Percentiles rank a stretch among this genome's conserved stretches.
These are phyloP conservation scores for Heracleum sosnowskyi DNA, from an alignment of 129 eudicot genomes.

Conservation along the genomic window DNA sequence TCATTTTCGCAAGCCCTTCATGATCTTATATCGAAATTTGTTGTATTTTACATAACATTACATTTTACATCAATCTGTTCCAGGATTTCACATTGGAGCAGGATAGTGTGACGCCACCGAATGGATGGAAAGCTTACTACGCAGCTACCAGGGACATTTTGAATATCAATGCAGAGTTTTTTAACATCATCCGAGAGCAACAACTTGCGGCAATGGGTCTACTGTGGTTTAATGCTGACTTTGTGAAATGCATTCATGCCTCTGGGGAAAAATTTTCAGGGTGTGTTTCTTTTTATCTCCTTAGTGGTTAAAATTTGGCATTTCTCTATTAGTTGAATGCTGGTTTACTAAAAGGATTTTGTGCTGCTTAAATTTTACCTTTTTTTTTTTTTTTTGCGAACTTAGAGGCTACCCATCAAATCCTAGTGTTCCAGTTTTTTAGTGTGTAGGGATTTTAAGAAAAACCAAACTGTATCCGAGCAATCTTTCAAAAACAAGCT, in stretches of 20 bases:
- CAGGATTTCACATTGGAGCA: slow-evolving; percentile 96
- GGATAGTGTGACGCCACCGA: slow-evolving; percentile 51
- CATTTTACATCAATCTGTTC: slow-evolving; percentile 9
- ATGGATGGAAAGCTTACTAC: slow-evolving; percentile 98
- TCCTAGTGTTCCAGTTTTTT: background rate
- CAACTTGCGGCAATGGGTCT: slow-evolving; percentile 79
- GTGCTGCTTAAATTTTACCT: background rate
- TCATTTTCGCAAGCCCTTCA: background rate
- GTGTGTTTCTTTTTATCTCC: slow-evolving; percentile 26
- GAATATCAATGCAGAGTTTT: slow-evolving; percentile 61
- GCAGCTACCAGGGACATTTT: slow-evolving; percentile 92
- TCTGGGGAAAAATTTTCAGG: slow-evolving; percentile 71
- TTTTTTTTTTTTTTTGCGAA: background rate
- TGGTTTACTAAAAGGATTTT: background rate
- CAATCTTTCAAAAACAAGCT: background rate
- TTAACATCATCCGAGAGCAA: slow-evolving; percentile 64
- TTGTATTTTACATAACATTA: background rate
- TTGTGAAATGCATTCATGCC: slow-evolving; percentile 88
- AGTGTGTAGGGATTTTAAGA: background rate
- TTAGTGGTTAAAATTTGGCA: background rate
- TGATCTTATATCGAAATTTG: background rate
- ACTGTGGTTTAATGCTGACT: slow-evolving; percentile 94
- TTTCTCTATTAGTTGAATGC: background rate
- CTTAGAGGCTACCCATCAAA: background rate
- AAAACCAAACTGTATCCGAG: background rate